Evolutionary conservation across 257 asterid species (phyloP).

Genomic region (Plantago elongata): DNA sequence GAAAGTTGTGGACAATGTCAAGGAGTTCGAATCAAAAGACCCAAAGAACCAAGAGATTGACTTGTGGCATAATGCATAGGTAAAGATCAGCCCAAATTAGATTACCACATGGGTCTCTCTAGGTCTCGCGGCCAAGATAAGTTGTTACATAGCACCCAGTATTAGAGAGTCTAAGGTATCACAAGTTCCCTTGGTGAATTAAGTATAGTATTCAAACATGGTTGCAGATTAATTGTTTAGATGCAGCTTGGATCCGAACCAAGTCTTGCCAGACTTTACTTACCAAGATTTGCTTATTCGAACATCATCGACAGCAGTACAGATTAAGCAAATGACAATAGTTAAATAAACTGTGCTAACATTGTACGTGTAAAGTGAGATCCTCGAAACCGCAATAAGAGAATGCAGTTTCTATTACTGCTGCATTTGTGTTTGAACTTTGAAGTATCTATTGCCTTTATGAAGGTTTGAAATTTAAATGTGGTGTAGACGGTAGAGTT

Average conservation of each 20-base stretch:
- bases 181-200: no score
- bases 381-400: not conserved
- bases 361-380: not conserved
- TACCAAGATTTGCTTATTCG: no score
- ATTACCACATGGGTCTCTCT: not conserved
- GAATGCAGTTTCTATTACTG: not conserved
- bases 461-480: not conserved
- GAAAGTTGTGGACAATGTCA: conserved; percentile 44
- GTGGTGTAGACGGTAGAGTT: no score
- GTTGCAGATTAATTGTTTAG: conserved; percentile 21
- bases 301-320: no score
- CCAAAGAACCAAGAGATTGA: conserved; percentile 25
- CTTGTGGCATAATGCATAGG: not conserved
- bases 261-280: no score
- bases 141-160: not conserved
- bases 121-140: not conserved
- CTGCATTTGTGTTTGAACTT: no score
- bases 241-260: conserved; percentile 9
- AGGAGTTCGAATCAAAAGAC: conserved; percentile 63
- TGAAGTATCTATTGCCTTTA: no score
- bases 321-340: no score
- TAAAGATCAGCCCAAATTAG: not conserved
- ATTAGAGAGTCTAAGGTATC: not conserved
- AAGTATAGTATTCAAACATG: conserved; percentile 9
- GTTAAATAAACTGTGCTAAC: no score